Conservation (phyloP, 2,329 filamentous ascomycete species). For the Xylaria sp. region DNA sequence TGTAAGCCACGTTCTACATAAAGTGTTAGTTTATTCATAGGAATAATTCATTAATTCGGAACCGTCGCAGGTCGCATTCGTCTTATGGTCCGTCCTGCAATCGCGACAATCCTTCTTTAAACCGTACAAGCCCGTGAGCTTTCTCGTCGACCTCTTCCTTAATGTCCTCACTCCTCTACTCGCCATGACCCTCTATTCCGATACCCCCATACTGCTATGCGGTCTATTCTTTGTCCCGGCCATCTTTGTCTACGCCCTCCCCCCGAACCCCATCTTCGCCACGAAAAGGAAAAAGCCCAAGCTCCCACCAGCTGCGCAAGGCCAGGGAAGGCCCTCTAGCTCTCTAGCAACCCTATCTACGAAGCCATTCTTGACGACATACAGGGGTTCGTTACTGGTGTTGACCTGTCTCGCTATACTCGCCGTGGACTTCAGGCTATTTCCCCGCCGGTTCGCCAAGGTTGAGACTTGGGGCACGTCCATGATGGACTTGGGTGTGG, state of each 20-base stretch:
- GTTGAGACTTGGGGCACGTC: slow-evolving; percentile 99
- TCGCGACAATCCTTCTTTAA: slow-evolving; percentile 83
- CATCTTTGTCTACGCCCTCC: slow-evolving; percentile 63
- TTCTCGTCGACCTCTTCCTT: slow-evolving; percentile 82
- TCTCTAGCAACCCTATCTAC: slow-evolving; percentile 66
- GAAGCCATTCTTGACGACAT: slow-evolving; percentile 92
- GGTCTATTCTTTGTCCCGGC: slow-evolving; percentile 76
- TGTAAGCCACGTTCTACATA: too few relatives aligned
- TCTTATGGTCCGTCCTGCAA: slow-evolving; percentile 90
- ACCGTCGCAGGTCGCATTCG: slow-evolving; percentile 69
- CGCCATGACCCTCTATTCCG: slow-evolving; percentile 83
- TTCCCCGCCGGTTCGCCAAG: slow-evolving; percentile 94
- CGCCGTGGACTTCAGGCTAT: slow-evolving; percentile 94
- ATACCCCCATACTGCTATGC: slow-evolving; percentile 74
- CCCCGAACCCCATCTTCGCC: slow-evolving; percentile 48
- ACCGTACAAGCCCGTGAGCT: slow-evolving; percentile 70
- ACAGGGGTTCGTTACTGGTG: slow-evolving; percentile 89
- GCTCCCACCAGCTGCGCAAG: slow-evolving; percentile 51
- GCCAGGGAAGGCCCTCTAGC: slow-evolving; percentile 40
- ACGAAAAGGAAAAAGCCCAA: slow-evolving; percentile 58
- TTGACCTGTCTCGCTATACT: slow-evolving; percentile 89
- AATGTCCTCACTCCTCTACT: slow-evolving; percentile 84
- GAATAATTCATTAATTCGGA: slow-evolving; percentile 32
- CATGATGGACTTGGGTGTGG: slow-evolving; percentile 97
- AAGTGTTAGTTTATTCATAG: too few relatives aligned